Conservation (phyloP, 2,329 filamentous ascomycete genomes). For the Penicillium sp. region DNA sequence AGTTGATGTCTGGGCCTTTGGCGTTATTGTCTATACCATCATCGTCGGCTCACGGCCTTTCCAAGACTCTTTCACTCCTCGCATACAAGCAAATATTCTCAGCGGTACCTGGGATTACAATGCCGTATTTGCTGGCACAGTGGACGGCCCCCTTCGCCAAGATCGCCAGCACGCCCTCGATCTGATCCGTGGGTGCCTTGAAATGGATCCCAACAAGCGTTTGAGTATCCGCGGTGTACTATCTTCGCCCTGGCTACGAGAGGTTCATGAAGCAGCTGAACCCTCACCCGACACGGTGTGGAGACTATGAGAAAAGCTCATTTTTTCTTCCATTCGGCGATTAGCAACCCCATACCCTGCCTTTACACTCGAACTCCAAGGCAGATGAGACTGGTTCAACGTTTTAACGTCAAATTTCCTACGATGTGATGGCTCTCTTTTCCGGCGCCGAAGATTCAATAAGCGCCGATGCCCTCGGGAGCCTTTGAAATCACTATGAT, state of each 20-base stretch:
- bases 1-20: constrained; percentile 67
- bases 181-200: constrained; percentile 59
- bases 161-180: constrained; percentile 53
- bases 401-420: neutral
- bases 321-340: neutral
- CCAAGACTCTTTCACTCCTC: constrained; percentile 58
- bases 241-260: constrained; percentile 54
- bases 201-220: constrained; percentile 54
- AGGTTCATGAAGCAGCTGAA: constrained; percentile 34
- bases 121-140: constrained; percentile 47
- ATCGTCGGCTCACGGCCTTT: constrained; percentile 63
- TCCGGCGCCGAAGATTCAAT: constrained; percentile 19
- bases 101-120: constrained; percentile 58
- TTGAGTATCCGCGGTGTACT: constrained; percentile 59
- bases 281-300: constrained; percentile 33
- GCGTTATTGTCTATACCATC: constrained; percentile 61
- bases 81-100: constrained; percentile 58
- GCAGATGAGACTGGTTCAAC: constrained; percentile 7
- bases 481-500: constrained; percentile 28
- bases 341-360: neutral
- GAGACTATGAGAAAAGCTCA: constrained; percentile 33
- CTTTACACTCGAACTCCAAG: neutral
- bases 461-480: constrained; percentile 19
- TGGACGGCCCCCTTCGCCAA: constrained; percentile 35
- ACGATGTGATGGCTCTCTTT: neutral